Evolutionary conservation across 257 asterid genomes (phyloP).

Genomic region (Nicotiana knightiana): DNA sequence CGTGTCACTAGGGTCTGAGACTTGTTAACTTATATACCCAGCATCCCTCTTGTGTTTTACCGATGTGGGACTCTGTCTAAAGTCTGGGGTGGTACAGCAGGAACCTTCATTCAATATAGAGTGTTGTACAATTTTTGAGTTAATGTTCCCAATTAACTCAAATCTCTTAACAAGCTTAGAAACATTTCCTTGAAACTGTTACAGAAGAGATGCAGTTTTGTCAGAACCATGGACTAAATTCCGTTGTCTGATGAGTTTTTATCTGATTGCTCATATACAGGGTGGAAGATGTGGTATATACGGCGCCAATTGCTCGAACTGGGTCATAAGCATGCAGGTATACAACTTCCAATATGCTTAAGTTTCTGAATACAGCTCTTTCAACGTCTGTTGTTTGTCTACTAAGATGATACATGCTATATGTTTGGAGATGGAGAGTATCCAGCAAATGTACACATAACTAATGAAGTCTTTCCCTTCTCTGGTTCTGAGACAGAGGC

Average conservation of each 20-base stretch:
- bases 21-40: too few relatives aligned
- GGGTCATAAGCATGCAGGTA: constrained; percentile 87
- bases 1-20: too few relatives aligned
- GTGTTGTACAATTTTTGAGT: background rate
- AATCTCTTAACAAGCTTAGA: background rate
- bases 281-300: constrained; percentile 75
- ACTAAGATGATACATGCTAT: background rate
- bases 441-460: background rate
- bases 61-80: too few relatives aligned
- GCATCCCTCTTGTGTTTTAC: too few relatives aligned
- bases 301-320: constrained; percentile 70
- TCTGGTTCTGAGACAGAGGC: background rate
- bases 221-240: background rate
- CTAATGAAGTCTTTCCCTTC: background rate
- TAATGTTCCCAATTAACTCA: background rate
- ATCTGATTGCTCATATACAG: constrained; percentile 23
- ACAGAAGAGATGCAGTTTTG: background rate
- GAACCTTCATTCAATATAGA: background rate
- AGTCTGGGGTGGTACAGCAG: background rate
- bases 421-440: background rate
- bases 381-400: background rate
- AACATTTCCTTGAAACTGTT: background rate
- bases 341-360: background rate
- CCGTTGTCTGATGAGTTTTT: background rate
- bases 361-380: background rate